Evolutionary conservation across 768 basidiomycete genomes (phyloP), one percentile per base, ranked within the genome.

Genomic region (Punctularia strigosozonata): DNA sequence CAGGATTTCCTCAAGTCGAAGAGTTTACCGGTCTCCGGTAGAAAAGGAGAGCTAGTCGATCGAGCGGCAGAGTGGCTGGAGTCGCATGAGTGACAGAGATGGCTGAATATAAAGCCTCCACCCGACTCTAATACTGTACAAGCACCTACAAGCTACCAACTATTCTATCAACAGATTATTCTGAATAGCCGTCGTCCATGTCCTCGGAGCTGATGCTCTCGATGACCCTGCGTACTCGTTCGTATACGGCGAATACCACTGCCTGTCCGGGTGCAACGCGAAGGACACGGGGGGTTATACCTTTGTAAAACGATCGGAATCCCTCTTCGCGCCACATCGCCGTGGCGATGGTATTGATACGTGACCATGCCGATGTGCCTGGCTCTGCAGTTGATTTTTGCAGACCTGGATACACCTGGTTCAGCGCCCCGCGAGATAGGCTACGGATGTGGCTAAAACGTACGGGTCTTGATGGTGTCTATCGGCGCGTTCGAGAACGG

Each of bases 401-500:
- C 33, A 95, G 64, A 37, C 90, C 89, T 80, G n/a, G n/a, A 58
- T 43, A 30, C 12, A 13, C 20, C 13, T 34, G 21, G 24, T 31
- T 12, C 24, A 32, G n/a, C 6, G 30, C 33, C 25, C 32, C 6
- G n/a, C 22, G 12, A 6, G 15, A 25, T 15, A 28, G 15, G 4
- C 14, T 14, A 20, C 30, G 25, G 31, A 36, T 36, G 3, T 39
- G 19, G 37, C 12, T 36, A 45, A 28, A 36, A 65, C 81, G 49
- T 58, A 82, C 89, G 86, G 42, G 94, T 98, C 61, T 95, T 97
- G 51, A 94, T 90, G 8, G 85, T 88, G 58, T 89, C 87, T 38
- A 90, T 84, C 1, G 92, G 94, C 10, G 95, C 95, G 54, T 99
- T 98, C 12, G 91, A 92, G 59, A 98, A 91, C 12, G 95, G 95